phyloP scores from a whole-genome alignment of 1,284 basidiomycete genomes.

The Ganoderma lingzhi region DNA sequence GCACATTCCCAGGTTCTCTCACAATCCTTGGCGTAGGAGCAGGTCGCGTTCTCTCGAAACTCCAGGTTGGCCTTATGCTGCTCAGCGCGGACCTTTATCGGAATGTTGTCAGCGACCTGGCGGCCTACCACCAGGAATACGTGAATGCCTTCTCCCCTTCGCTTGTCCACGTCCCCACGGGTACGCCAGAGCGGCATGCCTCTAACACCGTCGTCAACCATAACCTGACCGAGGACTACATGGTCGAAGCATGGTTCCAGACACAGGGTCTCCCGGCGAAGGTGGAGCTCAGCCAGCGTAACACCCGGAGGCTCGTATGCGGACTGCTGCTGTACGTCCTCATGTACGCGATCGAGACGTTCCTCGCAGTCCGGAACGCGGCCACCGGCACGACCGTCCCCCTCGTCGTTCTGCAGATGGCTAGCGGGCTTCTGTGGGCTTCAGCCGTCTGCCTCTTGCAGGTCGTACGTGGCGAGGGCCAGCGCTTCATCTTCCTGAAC shows the following conservation, averaged over 20 bases:
- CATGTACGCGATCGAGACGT: slow-evolving; percentile 25
- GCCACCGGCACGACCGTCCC: slow-evolving; percentile 20
- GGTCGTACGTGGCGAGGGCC: slow-evolving; percentile 17
- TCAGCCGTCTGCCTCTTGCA: slow-evolving; percentile 18
- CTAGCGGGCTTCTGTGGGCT: slow-evolving; percentile 19
- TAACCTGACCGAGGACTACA: slow-evolving; percentile 28
- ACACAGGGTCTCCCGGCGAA: slow-evolving; percentile 26
- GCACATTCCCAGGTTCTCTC: slow-evolving; percentile 25
- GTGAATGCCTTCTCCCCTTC: slow-evolving; percentile 26
- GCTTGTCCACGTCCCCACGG: slow-evolving; percentile 23
- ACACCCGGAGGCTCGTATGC: slow-evolving; percentile 16
- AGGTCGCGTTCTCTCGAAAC: slow-evolving; percentile 27
- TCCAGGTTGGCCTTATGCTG: slow-evolving; percentile 26
- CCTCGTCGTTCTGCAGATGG: slow-evolving; percentile 18
- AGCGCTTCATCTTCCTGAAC: slow-evolving; percentile 23
- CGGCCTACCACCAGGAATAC: slow-evolving; percentile 25
- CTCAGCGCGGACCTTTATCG: slow-evolving; percentile 28
- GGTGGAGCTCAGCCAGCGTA: slow-evolving; percentile 23
- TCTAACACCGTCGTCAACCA: slow-evolving; percentile 27
- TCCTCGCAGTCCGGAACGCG: slow-evolving; percentile 21
- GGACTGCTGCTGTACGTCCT: slow-evolving; percentile 20
- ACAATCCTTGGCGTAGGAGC: slow-evolving; percentile 23
- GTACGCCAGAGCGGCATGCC: slow-evolving; percentile 26
- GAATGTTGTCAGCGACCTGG: slow-evolving; percentile 26
- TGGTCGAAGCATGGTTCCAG: slow-evolving; percentile 30